Evolutionary conservation across 208 protist genomes (phyloP), one percentile per base, ranked within the genome.

Genomic region (Leishmania major): DNA sequence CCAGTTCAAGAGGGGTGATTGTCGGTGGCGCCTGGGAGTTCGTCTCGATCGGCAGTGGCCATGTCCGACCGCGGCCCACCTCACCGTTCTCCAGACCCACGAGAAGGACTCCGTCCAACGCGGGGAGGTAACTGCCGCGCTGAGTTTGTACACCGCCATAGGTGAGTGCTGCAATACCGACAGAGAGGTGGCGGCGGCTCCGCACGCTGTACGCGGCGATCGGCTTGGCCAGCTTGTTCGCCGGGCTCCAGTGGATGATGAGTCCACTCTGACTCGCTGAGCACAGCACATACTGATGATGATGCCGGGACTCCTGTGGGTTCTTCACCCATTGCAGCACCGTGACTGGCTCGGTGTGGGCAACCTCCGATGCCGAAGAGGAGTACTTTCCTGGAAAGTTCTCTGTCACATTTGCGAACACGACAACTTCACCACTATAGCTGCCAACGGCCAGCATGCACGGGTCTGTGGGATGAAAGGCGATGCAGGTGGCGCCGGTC

Each of bases 31-130:
- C 55, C 31, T 51, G 83, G 31, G 77, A 53, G 51, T 84, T 66
- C 25, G 80, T 80, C 4, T 84, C 87, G 25, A 86, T 35, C 10
- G 78, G 53, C 57, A 89, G 73, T 37, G 90, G 66, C 5, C 83
- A 81, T 3, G 89, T 89, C n/a, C 91, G 90, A 5, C 90, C 93
- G 31, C 96, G 90, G 49, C 93, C 94, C 37, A 97, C 88, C 71
- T 97, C 94, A n/a, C 96, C 94, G 80, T 88, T 96, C 77, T 98
- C 94, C 17, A 97, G 84, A 13, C 96, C 96, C 40, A 98, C 74
- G 57, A 97, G 77, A 3, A 98, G 47, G 37, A 86, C 64, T 45
- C 84, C 86, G 78, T 96, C 92, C 22, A 92, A 80, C 3, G 85
- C 90, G 1, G 96, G 92, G 35, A 88, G 73, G 49, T 77, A 62